A percentile compares a stretch with the other conserved stretches of the same genome.
Evolutionary conservation across 2,329 filamentous ascomycete genomes (phyloP).

Genomic region (Chaetothyriales sp.): DNA sequence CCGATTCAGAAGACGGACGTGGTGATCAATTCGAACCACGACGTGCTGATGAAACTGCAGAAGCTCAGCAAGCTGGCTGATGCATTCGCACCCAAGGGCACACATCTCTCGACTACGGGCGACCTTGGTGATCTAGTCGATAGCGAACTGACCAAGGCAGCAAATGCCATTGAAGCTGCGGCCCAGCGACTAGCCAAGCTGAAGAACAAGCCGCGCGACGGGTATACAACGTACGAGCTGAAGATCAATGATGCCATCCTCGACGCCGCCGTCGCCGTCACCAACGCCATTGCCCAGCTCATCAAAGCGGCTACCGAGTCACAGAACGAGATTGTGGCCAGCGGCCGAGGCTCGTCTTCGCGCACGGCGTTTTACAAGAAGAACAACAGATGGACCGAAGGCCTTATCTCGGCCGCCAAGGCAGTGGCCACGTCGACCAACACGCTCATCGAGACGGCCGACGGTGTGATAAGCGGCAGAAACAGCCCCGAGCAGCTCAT

Average conservation of each 20-base stretch:
- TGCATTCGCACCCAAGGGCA: constrained; percentile 73
- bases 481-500: constrained; percentile 96
- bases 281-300: constrained; percentile 79
- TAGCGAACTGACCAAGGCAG: constrained; percentile 77
- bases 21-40: constrained; percentile 92
- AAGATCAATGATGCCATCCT: constrained; percentile 92
- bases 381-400: constrained; percentile 98
- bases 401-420: constrained; percentile 91
- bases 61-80: constrained; percentile 88
- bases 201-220: constrained; percentile 89
- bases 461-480: constrained; percentile 80
- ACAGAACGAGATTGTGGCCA: constrained; percentile 90
- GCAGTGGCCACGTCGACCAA: constrained; percentile 89
- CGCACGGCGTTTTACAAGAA: constrained; percentile 98
- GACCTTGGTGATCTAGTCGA: constrained; percentile 91
- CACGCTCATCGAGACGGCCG: constrained; percentile 91
- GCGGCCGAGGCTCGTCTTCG: constrained; percentile 74
- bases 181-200: constrained; percentile 78
- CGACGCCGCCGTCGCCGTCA: constrained; percentile 82
- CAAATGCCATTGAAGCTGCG: constrained; percentile 86
- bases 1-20: constrained; percentile 88
- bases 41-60: constrained; percentile 87
- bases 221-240: constrained; percentile 89
- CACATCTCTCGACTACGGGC: constrained; percentile 53
- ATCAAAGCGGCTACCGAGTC: constrained; percentile 89